These are phyloP conservation scores for Nitzschia putrida DNA, from an alignment of 108 stramenopile species.

Conservation along the genomic window DNA sequence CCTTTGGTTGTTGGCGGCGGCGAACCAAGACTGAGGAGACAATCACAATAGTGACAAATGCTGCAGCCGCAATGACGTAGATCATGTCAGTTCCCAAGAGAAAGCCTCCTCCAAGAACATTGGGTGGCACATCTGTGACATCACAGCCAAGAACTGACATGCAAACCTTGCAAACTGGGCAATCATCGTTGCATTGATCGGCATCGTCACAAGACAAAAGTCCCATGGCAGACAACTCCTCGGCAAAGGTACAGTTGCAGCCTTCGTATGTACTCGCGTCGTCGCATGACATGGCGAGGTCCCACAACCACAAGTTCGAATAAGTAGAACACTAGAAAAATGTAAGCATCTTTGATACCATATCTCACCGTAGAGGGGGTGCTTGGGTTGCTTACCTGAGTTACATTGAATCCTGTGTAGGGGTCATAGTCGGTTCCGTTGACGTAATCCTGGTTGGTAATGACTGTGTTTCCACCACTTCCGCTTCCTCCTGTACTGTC, in stretches of 20 bases:
- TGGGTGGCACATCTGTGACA: slow-evolving; percentile 6
- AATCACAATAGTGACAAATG: not conserved
- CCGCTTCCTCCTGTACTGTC: not conserved
- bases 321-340: slow-evolving; percentile 56
- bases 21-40: not conserved
- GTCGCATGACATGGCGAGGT: slow-evolving; percentile 58
- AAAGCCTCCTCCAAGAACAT: not conserved
- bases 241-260: slow-evolving; percentile 61
- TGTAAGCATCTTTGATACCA: slow-evolving; percentile 9
- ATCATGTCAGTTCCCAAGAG: not conserved
- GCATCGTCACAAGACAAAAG: slow-evolving; percentile 47
- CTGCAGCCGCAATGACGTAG: slow-evolving; percentile 6
- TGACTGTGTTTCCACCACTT: slow-evolving; percentile 13
- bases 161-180: slow-evolving; percentile 59
- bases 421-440: slow-evolving; percentile 27
- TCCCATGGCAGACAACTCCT: slow-evolving; percentile 46
- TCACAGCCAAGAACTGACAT: slow-evolving; percentile 48
- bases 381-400: slow-evolving; percentile 16
- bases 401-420: slow-evolving; percentile 47
- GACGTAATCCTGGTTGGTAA: slow-evolving; percentile 30
- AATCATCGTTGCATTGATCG: slow-evolving; percentile 44
- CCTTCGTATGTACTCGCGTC: slow-evolving; percentile 5
- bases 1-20: not conserved
- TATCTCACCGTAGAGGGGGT: slow-evolving; percentile 1
- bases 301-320: slow-evolving; percentile 66